Conservation (phyloP, 768 basidiomycete genomes). For the Lyophyllum decastes region DNA sequence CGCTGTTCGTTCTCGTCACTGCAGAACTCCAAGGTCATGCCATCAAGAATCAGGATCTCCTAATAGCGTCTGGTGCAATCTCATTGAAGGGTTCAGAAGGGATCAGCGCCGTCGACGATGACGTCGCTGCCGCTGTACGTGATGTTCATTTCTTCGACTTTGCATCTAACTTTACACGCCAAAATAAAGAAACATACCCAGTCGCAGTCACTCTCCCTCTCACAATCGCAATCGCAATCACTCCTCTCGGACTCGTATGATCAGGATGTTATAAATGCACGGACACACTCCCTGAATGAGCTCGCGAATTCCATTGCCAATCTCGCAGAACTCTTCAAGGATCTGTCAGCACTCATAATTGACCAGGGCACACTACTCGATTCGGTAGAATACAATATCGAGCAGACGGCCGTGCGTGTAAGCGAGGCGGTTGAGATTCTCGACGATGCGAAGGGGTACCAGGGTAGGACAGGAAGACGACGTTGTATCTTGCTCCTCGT, state of each 20-base stretch:
- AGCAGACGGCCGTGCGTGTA: conserved; percentile 83
- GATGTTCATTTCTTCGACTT: conserved; percentile 13
- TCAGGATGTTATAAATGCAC: conserved; percentile 41
- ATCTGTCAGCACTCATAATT: conserved; percentile 89
- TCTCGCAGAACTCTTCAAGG: conserved; percentile 95
- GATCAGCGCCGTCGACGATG: conserved; percentile 86
- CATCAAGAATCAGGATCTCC: conserved; percentile 93
- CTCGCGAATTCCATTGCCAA: conserved; percentile 91
- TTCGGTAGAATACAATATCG: conserved; percentile 96
- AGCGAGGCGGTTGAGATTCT: conserved; percentile 86
- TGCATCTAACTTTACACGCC: not conserved
- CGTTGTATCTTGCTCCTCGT: conserved; percentile 92
- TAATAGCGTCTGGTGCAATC: conserved; percentile 84
- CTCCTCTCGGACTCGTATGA: conserved; percentile 39
- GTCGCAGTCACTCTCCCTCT: conserved; percentile 36
- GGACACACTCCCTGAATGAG: conserved; percentile 76
- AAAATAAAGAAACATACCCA: conserved; percentile 28
- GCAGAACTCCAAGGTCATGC: conserved; percentile 92
- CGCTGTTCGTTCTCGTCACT: not conserved
- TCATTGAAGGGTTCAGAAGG: conserved; percentile 82
- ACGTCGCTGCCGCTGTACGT: conserved; percentile 83
- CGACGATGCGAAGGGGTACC: conserved; percentile 81
- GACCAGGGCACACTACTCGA: conserved; percentile 98
- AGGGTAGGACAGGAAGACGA: conserved; percentile 90
- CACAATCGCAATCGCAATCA: conserved; percentile 37